Percentiles rank a stretch among this genome's conserved stretches.
phyloP scores from a whole-genome alignment of 2,329 filamentous ascomycete genomes.

The Bipolaris oryzae region DNA sequence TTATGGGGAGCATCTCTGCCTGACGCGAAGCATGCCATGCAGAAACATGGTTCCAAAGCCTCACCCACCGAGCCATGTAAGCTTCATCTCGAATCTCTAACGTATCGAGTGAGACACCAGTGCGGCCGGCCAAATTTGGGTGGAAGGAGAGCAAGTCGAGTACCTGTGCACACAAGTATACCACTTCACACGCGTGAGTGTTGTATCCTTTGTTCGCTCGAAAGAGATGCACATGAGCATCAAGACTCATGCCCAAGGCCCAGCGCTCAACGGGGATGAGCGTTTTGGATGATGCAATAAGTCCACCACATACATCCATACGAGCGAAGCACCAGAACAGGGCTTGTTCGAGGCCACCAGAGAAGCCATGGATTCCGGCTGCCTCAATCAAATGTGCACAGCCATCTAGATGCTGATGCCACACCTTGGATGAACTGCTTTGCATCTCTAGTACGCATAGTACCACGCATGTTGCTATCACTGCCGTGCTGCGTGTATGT shows the following conservation, averaged over 20 bases:
- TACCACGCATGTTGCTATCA: slow-evolving; percentile 57
- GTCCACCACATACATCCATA: slow-evolving; percentile 63
- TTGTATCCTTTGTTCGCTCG: slow-evolving; percentile 52
- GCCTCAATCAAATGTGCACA: slow-evolving; percentile 61
- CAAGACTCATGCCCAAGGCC: slow-evolving; percentile 51
- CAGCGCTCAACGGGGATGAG: slow-evolving; percentile 59
- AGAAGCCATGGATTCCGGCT: slow-evolving; percentile 58
- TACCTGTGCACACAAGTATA: slow-evolving; percentile 61
- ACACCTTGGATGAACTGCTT: slow-evolving; percentile 57
- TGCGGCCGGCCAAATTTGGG: slow-evolving; percentile 28
- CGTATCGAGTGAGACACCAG: slow-evolving; percentile 10
- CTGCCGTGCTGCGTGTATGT: slow-evolving; percentile 53
- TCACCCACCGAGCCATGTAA: slow-evolving; percentile 30
- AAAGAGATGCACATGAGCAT: slow-evolving; percentile 50
- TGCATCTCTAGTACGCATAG: slow-evolving; percentile 58
- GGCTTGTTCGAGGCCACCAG: slow-evolving; percentile 59
- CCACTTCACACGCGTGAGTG: slow-evolving; percentile 65
- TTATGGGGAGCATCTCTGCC: slow-evolving; percentile 21
- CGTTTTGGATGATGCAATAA: slow-evolving; percentile 60
- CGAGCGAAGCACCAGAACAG: slow-evolving; percentile 65
- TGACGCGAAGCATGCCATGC: slow-evolving; percentile 42
- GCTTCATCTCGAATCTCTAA: not conserved
- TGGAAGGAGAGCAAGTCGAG: slow-evolving; percentile 36
- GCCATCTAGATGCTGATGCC: slow-evolving; percentile 63
- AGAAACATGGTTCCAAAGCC: slow-evolving; percentile 42